Evolutionary conservation across 176 grass and related monocot species (phyloP).

Genomic region (Oryza rufipogon): DNA sequence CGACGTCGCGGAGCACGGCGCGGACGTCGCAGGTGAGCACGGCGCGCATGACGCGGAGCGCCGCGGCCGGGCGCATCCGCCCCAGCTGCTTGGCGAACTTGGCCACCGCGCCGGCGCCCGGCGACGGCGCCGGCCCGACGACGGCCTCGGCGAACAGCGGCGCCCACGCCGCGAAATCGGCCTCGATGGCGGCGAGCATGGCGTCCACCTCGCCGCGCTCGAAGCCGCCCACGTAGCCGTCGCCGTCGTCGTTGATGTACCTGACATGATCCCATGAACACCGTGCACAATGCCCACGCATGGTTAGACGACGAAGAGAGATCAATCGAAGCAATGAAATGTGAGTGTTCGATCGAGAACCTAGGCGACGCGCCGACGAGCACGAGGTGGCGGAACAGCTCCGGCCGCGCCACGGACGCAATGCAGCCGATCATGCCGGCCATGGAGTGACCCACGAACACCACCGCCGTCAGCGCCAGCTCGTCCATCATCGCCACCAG

Average conservation of each 20-base stretch:
- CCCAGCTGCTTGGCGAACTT: constrained; percentile 52
- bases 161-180: constrained; percentile 61
- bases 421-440: constrained; percentile 86
- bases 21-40: constrained; percentile 70
- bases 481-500: constrained; percentile 62
- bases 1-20: constrained; percentile 50
- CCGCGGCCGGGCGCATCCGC: constrained; percentile 61
- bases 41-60: constrained; percentile 46
- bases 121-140: constrained; percentile 37
- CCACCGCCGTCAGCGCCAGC: constrained; percentile 21
- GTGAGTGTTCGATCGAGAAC: constrained; percentile 25
- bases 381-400: constrained; percentile 73
- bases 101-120: constrained; percentile 32
- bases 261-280: constrained; percentile 19
- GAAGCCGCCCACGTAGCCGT: constrained; percentile 79
- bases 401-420: constrained; percentile 61
- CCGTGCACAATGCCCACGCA: background rate
- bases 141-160: constrained; percentile 42
- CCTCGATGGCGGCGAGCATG: constrained; percentile 50
- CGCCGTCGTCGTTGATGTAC: constrained; percentile 70
- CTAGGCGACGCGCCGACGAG: constrained; percentile 79
- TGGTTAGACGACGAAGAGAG: too few species aligned
- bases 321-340: too few species aligned
- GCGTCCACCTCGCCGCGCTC: constrained; percentile 51
- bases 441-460: constrained; percentile 88